Evolutionary conservation across 371 early-diverging fungal species (phyloP), one percentile per base, ranked within the genome.

Genomic region (Mucor indicus): DNA sequence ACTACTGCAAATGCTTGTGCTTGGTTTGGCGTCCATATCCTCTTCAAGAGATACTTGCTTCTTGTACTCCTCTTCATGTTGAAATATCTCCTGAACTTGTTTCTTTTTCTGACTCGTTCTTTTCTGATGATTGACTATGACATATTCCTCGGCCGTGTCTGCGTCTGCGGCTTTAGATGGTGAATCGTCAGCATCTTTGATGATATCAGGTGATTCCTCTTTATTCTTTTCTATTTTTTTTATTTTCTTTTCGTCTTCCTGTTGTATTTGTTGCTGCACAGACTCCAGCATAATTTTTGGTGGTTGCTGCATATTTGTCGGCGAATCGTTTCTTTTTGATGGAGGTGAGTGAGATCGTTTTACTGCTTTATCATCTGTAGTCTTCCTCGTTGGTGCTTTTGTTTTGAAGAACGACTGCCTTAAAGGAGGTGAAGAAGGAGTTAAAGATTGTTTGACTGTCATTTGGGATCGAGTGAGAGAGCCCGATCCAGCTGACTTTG

Each of bases 401-500:
- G 41, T 15, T 36, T 29, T 48, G n/a, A n/a, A n/a, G n/a, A n/a
- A n/a, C n/a, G n/a, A n/a, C n/a, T n/a, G n/a, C n/a, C n/a, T n/a
- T n/a, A n/a, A 29, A 15, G 30, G 29, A 8, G 32, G 24, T 32
- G 25, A 21, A 15, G n/a, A n/a, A n/a, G n/a, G n/a, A n/a, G n/a
- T n/a, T n/a, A n/a, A n/a, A n/a, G n/a, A n/a, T n/a, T n/a, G n/a
- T n/a, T n/a, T 12, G 23, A 12, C 10, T 27, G 8, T 25, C 16
- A 17, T 48, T 48, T n/a, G n/a, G 4, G 48, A 31, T 33, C 43
- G 25, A 21, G 47, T 38, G 2, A 54, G 23, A 10, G 48, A 33
- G 8, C 47, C 53, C 33, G 53, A 46, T 3, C 53, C 55, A 17
- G 55, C 48, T 29, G 55, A 42, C 27, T 54, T 54, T 12, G 55